phyloP scores from a whole-genome alignment of 257 asterid species.

The Hygrophila difformis region DNA sequence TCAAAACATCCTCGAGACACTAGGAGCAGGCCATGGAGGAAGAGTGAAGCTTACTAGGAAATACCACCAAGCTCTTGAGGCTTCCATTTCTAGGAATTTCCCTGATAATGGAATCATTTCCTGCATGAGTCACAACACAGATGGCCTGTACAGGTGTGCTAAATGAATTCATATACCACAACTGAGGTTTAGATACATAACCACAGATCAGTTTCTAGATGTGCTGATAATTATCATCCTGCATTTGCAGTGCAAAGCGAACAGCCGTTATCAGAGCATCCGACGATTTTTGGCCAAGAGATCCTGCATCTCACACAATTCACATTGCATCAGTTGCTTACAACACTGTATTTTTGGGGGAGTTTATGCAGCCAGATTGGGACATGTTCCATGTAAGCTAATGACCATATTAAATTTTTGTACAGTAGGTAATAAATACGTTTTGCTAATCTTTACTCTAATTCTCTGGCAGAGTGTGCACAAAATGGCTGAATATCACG shows the following conservation, averaged over 20 bases:
- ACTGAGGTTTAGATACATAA: not conserved
- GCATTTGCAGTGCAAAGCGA: slow-evolving; percentile 48
- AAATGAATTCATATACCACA: not conserved
- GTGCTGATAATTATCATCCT: slow-evolving; percentile 1
- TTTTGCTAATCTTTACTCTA: slow-evolving; percentile 7
- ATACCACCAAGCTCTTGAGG: slow-evolving; percentile 83
- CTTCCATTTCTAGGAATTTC: slow-evolving; percentile 63
- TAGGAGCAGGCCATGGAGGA: slow-evolving; percentile 90
- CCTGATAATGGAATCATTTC: slow-evolving; percentile 84
- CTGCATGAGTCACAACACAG: slow-evolving; percentile 94
- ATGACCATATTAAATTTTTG: not conserved
- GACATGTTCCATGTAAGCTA: slow-evolving; percentile 90
- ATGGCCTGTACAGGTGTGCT: slow-evolving; percentile 78
- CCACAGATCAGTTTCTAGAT: not conserved
- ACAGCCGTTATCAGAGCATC: slow-evolving; percentile 80
- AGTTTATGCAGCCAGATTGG: slow-evolving; percentile 99
- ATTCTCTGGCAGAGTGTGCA: slow-evolving; percentile 53
- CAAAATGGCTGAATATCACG: slow-evolving; percentile 92
- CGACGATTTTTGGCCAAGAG: slow-evolving; percentile 90
- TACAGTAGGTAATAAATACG: not conserved
- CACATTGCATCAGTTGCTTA: slow-evolving; percentile 95
- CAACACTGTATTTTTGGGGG: slow-evolving; percentile 79
- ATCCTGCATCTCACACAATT: slow-evolving; percentile 93
- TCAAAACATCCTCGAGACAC: slow-evolving; percentile 81
- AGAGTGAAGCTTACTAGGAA: slow-evolving; percentile 74